Percentiles rank a stretch among this genome's conserved stretches.
These are phyloP conservation scores for Dothistroma pini DNA, from an alignment of 2,329 filamentous ascomycete species.

Conservation along the genomic window DNA sequence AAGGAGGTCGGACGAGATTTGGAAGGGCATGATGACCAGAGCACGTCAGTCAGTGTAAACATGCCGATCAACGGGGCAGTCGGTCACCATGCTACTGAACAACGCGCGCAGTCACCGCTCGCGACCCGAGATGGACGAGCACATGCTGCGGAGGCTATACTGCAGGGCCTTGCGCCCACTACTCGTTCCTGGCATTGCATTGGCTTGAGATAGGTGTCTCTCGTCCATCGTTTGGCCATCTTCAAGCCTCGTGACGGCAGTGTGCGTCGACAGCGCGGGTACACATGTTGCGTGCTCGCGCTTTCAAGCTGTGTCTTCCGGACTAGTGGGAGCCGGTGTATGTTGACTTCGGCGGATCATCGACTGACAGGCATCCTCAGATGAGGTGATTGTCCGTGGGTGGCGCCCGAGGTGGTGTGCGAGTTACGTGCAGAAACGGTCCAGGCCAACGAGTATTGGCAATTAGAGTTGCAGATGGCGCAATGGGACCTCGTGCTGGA, in stretches of 20 bases:
- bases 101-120: neutral
- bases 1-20: conserved; percentile 4
- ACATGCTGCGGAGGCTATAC: neutral
- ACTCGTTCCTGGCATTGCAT: neutral
- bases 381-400: neutral
- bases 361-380: conserved; percentile 1
- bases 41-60: neutral
- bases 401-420: neutral
- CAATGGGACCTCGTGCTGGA: neutral
- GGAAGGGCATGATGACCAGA: neutral
- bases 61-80: neutral
- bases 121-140: neutral
- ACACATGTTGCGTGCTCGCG: conserved; percentile 8
- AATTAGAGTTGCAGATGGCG: conserved; percentile 13
- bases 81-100: neutral
- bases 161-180: neutral
- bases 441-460: conserved; percentile 2
- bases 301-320: neutral
- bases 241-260: conserved; percentile 5
- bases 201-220: neutral
- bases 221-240: neutral
- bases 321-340: neutral
- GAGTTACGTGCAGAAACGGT: neutral
- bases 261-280: neutral
- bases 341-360: neutral